Conservation (phyloP, 140 eudicot genomes). For the Erigeron philadelphicus region DNA sequence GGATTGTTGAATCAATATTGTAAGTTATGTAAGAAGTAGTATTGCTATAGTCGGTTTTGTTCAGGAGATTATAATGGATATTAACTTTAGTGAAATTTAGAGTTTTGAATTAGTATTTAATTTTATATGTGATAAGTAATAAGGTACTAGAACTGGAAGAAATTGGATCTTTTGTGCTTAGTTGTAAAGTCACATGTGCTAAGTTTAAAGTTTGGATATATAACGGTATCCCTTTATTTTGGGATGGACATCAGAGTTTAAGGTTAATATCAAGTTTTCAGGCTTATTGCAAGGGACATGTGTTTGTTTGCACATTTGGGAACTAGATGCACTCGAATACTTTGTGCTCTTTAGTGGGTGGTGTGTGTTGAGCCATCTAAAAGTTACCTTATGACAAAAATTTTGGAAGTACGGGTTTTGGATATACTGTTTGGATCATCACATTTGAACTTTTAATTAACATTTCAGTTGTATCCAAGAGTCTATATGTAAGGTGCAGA, state of each 20-base stretch:
- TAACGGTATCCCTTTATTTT: not conserved
- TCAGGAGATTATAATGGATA: too few relatives aligned
- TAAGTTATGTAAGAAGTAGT: too few relatives aligned
- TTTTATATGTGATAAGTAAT: not conserved
- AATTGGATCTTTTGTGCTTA: not conserved
- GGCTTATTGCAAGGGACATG: not conserved
- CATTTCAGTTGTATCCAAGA: too few relatives aligned
- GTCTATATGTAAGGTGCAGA: not conserved
- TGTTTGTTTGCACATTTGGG: not conserved
- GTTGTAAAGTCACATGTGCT: not conserved
- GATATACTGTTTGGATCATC: constrained; percentile 15
- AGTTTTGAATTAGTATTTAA: not conserved
- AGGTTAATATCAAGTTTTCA: not conserved
- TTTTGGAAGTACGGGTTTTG: not conserved
- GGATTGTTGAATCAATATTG: too few relatives aligned
- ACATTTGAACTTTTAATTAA: not conserved
- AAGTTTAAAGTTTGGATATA: not conserved
- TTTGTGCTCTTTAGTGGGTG: not conserved
- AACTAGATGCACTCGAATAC: not conserved
- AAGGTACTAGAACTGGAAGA: not conserved
- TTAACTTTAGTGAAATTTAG: not conserved
- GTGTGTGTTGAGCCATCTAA: not conserved
- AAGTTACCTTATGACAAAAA: not conserved
- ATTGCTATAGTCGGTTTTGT: too few relatives aligned
- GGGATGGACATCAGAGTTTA: constrained; percentile 5